Base-by-base conservation (phyloP, 2,329 filamentous ascomycete species). In the Cladorrhinum sp. region DNA sequence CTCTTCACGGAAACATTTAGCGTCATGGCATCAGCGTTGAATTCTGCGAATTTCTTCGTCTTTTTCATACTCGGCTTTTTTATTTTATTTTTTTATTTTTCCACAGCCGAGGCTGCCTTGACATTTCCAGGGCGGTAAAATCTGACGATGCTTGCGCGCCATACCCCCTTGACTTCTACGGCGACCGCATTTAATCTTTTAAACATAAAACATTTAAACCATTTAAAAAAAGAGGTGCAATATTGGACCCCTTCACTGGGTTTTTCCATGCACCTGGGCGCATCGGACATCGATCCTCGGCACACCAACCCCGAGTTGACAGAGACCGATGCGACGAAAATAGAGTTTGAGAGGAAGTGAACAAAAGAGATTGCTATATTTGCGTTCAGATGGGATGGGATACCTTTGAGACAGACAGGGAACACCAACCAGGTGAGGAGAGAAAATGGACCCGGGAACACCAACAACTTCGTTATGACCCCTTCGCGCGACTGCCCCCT, bases 21-120 rank as follows among this genome's bases (percentile, higher is more conserved):
- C 74, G 77, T 70, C 74, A 77, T 76, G 76, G 77, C 77, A 79
- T 78, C 74, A 79, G 77, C 77, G 77, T 77, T 74, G 74, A 74
- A 70, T 72, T 75, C 70, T 66, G 65, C 66, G 72, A 72, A 67
- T 71, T 66, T 68, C 42, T 46, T 46, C 42, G 42, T 14, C n/a
- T 62, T 64, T 67, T 67, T 64, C 67, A 64, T 70, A 46, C 42
- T 46, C 42, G 42, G 42, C 42, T 46, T 71, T 70, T 64, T 65
- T 63, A 39, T 59, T 61, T 60, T 62, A 56, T 52, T 52, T 46
- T 62, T 60, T 55, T 57, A 48, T 60, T 59, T 51, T 61, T 52
- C 39, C 56, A 55, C 57, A 59, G 57, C 58, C 59, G 61, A 53
- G 57, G 59, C 50, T 57, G 62, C 58, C 58, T 59, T 55, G 48